Percentiles rank a stretch among this genome's conserved stretches.
These are phyloP conservation scores for Fusarium hostae DNA, from an alignment of 2,329 filamentous ascomycete genomes.

Conservation along the genomic window DNA sequence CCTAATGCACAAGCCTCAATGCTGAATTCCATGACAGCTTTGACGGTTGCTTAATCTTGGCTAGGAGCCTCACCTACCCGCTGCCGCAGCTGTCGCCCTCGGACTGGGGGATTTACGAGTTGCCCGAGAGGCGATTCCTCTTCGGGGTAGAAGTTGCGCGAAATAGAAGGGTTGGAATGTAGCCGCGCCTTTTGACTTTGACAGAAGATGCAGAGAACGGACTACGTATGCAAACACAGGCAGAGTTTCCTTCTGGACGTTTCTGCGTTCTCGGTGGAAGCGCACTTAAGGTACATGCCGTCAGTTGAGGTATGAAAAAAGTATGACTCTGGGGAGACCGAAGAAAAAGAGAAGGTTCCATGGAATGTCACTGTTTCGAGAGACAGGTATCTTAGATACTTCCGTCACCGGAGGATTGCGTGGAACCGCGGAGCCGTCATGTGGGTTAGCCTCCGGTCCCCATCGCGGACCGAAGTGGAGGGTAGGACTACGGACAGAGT, in stretches of 20 bases:
- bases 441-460: background rate
- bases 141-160: background rate
- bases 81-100: background rate
- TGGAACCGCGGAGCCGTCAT: background rate
- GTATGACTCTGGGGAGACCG: conserved; percentile 11
- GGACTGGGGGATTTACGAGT: background rate
- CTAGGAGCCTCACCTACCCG: conserved; percentile 16
- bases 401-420: background rate
- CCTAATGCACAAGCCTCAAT: background rate
- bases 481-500: background rate
- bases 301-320: background rate
- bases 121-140: background rate
- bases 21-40: conserved; percentile 7
- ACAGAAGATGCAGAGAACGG: background rate
- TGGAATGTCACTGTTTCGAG: conserved; percentile 5
- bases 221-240: conserved; percentile 1
- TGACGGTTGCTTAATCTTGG: conserved; percentile 10
- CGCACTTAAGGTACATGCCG: conserved; percentile 1
- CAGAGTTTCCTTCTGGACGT: conserved; percentile 23
- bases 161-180: conserved; percentile 21
- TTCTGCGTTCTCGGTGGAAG: conserved; percentile 10
- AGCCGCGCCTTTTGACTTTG: conserved; percentile 13
- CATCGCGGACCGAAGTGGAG: conserved; percentile 2
- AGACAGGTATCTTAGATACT: conserved; percentile 6
- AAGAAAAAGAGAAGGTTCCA: conserved; percentile 14